Conservation (phyloP, 1,284 basidiomycete genomes). For the Trichosporon ovoides region DNA sequence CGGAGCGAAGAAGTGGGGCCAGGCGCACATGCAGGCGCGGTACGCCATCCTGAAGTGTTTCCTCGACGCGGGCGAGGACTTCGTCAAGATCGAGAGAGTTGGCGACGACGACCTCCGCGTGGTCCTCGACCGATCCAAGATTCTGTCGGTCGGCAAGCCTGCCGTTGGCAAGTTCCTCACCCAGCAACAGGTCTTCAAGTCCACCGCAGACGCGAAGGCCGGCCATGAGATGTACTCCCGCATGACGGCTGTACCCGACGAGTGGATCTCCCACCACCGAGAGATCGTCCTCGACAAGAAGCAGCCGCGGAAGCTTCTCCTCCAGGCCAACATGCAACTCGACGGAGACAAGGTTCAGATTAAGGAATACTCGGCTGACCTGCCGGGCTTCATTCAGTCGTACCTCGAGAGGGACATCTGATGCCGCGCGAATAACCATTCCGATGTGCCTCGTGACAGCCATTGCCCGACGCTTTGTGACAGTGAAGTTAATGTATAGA, state of each 20-base stretch:
- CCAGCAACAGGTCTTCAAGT: conserved; percentile 21
- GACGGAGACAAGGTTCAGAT: conserved; percentile 17
- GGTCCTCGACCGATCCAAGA: conserved; percentile 15
- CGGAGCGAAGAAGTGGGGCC: conserved; percentile 69
- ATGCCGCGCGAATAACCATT: background rate
- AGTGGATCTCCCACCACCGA: conserved; percentile 14
- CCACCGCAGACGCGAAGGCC: conserved; percentile 15
- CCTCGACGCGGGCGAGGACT: conserved; percentile 15
- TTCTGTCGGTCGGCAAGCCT: conserved; percentile 10
- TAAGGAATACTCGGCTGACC: conserved; percentile 17
- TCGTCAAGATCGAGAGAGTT: conserved; percentile 10
- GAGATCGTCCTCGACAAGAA: conserved; percentile 17
- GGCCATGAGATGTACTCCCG: conserved; percentile 15
- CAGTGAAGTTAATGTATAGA: background rate
- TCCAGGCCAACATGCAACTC: conserved; percentile 20
- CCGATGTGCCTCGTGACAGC: too few relatives aligned
- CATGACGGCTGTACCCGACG: conserved; percentile 12
- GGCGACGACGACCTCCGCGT: conserved; percentile 18
- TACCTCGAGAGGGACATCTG: conserved; percentile 19
- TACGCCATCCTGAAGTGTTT: conserved; percentile 19
- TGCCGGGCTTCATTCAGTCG: conserved; percentile 16
- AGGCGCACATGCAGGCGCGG: conserved; percentile 73
- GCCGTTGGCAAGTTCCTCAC: conserved; percentile 20
- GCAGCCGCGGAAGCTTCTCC: conserved; percentile 21
- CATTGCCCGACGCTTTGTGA: background rate